Evolutionary conservation across 2,329 filamentous ascomycete species (phyloP).

Genomic region (Aspergillus unguis): DNA sequence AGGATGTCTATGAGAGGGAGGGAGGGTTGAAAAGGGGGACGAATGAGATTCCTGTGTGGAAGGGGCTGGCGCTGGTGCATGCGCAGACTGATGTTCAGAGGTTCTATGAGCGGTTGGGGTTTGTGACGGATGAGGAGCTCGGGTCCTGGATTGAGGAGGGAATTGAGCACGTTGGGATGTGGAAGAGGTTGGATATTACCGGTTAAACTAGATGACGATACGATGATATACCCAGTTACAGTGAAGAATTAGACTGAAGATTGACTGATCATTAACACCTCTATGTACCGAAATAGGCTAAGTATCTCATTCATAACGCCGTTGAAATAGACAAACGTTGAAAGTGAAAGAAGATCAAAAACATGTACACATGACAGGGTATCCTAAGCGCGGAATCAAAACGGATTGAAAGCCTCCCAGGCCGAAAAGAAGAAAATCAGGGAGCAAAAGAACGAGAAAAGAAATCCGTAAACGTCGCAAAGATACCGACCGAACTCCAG

Average conservation of each 20-base stretch:
- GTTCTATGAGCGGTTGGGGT: slow-evolving; percentile 70
- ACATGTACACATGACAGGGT: slow-evolving; percentile 32
- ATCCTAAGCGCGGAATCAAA: slow-evolving; percentile 27
- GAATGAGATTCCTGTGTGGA: slow-evolving; percentile 49
- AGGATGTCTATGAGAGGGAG: slow-evolving; percentile 33
- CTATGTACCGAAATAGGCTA: slow-evolving; percentile 7
- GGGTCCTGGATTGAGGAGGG: slow-evolving; percentile 80
- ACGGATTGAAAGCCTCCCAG: slow-evolving; percentile 10
- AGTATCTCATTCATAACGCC: slow-evolving; percentile 11
- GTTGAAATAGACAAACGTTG: slow-evolving; percentile 8
- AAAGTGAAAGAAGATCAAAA: slow-evolving; percentile 18
- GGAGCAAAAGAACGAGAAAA: background rate
- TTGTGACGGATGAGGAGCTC: slow-evolving; percentile 68
- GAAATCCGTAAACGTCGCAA: slow-evolving; percentile 11
- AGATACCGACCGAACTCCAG: slow-evolving; percentile 16
- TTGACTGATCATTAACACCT: slow-evolving; percentile 10
- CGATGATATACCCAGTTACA: background rate
- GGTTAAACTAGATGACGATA: background rate
- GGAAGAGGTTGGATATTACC: slow-evolving; percentile 43
- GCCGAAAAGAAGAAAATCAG: slow-evolving; percentile 12
- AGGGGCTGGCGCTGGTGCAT: slow-evolving; percentile 74
- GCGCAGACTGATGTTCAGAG: slow-evolving; percentile 65
- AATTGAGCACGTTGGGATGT: slow-evolving; percentile 85
- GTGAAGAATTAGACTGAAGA: background rate
- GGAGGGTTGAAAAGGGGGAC: slow-evolving; percentile 36